phyloP scores from a whole-genome alignment of 805 yeast genomes.

The Maudiozyma pseudohumilis region DNA sequence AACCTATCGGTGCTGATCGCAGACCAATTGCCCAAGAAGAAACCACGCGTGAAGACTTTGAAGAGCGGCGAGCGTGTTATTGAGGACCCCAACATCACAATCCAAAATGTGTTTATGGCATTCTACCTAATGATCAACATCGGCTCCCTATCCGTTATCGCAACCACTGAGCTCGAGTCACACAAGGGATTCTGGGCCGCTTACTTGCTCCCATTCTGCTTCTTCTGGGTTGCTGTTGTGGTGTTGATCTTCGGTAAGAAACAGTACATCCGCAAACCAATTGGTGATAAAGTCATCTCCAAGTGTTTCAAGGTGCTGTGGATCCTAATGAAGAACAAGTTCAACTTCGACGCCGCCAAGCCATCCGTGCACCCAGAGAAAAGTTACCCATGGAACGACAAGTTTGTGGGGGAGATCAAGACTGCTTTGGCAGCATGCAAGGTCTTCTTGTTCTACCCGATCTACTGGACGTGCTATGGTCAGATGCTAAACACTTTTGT shows the following conservation, averaged over 20 bases:
- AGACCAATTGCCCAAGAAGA: constrained; percentile 56
- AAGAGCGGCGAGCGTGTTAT: constrained; percentile 59
- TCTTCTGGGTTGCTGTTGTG: constrained; percentile 50
- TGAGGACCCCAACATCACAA: constrained; percentile 57
- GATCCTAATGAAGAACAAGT: constrained; percentile 38
- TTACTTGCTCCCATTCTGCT: constrained; percentile 58
- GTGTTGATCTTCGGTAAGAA: constrained; percentile 46
- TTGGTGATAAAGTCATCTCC: constrained; percentile 50
- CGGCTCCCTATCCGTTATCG: constrained; percentile 66
- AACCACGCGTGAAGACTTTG: constrained; percentile 47
- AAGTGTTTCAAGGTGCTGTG: constrained; percentile 39
- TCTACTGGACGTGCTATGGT: constrained; percentile 66
- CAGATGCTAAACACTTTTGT: constrained; percentile 68
- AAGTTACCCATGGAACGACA: constrained; percentile 50
- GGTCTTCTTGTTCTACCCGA: constrained; percentile 60
- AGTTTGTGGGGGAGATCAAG: constrained; percentile 62
- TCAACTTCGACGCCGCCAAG: constrained; percentile 45
- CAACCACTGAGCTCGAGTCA: constrained; percentile 63
- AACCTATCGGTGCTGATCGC: constrained; percentile 63
- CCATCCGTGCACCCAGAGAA: constrained; percentile 44
- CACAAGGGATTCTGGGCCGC: constrained; percentile 68
- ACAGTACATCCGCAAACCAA: constrained; percentile 47
- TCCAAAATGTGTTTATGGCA: constrained; percentile 65
- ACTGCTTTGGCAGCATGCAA: constrained; percentile 62
- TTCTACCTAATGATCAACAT: constrained; percentile 70